Evolutionary conservation across 345 rosid species (phyloP).

Genomic region (Moringa oleifera): DNA sequence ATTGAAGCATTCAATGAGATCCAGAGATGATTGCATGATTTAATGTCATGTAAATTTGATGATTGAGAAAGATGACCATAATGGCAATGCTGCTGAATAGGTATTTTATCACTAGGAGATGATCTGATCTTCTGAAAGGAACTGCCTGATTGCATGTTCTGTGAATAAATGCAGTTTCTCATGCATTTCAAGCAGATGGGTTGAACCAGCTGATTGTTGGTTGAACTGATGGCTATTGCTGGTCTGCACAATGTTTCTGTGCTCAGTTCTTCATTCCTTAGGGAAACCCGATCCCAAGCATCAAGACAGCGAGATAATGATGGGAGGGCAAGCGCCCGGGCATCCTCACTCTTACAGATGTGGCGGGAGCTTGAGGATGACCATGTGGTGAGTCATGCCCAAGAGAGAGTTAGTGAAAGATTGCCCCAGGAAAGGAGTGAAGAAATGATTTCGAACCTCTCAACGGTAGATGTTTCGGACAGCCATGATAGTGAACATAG

Average conservation of each 20-base stretch:
- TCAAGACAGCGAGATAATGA: conserved; percentile 48
- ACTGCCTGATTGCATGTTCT: conserved; percentile 29
- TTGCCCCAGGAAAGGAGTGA: conserved; percentile 39
- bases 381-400: conserved; percentile 57
- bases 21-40: conserved; percentile 18
- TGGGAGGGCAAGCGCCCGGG: conserved; percentile 57
- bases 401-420: conserved; percentile 47
- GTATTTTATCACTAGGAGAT: conserved; percentile 9
- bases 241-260: conserved; percentile 74
- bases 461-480: conserved; percentile 34
- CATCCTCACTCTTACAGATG: conserved; percentile 74
- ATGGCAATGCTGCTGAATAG: conserved; percentile 21
- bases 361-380: conserved; percentile 94
- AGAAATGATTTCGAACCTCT: conserved; percentile 27
- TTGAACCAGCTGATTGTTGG: conserved; percentile 19
- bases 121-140: conserved; percentile 24
- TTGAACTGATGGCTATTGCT: conserved; percentile 67
- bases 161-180: conserved; percentile 27
- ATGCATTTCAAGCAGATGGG: conserved; percentile 39
- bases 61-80: conserved; percentile 19
- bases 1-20: conserved; percentile 8
- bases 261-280: conserved; percentile 60
- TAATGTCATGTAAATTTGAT: conserved; percentile 17
- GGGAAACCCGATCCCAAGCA: conserved; percentile 59
- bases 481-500: conserved; percentile 32